Evolutionary conservation across 768 basidiomycete genomes (phyloP).

Genomic region (Mycena pura): DNA sequence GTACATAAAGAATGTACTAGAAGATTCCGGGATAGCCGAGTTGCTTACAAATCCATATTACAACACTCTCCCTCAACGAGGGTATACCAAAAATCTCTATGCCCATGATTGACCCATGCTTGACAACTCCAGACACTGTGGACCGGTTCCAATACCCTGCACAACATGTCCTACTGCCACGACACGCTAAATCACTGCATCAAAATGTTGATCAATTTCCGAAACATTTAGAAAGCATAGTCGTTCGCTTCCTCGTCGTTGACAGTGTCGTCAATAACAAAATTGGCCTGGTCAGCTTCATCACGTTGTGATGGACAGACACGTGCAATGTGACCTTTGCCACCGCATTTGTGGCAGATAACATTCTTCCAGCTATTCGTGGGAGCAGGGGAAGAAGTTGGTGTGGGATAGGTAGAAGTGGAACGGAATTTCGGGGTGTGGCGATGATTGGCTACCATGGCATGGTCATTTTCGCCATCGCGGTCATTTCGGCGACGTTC

Average conservation of each 20-base stretch:
- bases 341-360: neutral
- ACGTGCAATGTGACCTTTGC: neutral
- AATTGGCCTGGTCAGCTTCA: neutral
- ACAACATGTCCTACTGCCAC: neutral
- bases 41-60: too few relatives aligned
- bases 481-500: neutral
- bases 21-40: too few relatives aligned
- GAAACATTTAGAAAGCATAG: neutral
- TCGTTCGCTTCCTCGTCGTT: neutral
- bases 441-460: neutral
- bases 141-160: neutral
- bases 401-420: too few relatives aligned
- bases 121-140: neutral
- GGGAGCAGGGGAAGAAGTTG: neutral
- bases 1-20: too few relatives aligned
- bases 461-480: too few relatives aligned
- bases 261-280: too few relatives aligned
- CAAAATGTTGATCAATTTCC: neutral
- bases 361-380: neutral
- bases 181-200: constrained; percentile 3
- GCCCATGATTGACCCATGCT: neutral
- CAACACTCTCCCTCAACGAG: neutral
- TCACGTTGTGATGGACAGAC: neutral
- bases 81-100: neutral
- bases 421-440: neutral